These are phyloP conservation scores for Candida easanensis DNA, from an alignment of 805 yeast species.

Conservation along the genomic window DNA sequence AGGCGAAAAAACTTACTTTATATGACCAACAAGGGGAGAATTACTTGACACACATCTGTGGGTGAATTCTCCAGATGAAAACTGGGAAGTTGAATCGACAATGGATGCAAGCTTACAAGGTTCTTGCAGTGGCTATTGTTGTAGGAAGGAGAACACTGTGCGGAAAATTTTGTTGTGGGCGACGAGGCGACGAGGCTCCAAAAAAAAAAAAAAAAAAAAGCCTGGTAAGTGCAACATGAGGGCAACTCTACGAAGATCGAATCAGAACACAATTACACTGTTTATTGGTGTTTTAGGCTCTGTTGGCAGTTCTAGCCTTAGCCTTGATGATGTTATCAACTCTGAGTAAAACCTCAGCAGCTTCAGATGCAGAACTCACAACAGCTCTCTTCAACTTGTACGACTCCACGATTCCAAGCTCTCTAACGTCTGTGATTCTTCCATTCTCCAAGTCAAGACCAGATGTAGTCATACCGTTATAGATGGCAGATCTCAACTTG, in stretches of 20 bases:
- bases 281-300: conserved; percentile 39
- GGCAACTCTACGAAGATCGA: background rate
- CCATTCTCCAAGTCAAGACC: conserved; percentile 90
- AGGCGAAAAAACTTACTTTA: background rate
- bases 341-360: conserved; percentile 91
- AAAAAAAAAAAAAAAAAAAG: too few species aligned
- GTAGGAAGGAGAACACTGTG: too few species aligned
- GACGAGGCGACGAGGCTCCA: too few species aligned
- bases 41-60: background rate
- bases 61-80: background rate
- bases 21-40: background rate
- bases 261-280: background rate
- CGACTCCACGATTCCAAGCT: conserved; percentile 88
- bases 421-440: conserved; percentile 88
- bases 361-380: conserved; percentile 94
- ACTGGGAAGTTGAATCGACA: too few species aligned
- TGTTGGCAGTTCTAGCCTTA: conserved; percentile 94
- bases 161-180: background rate
- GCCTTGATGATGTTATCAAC: conserved; percentile 97
- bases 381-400: conserved; percentile 91
- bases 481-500: conserved; percentile 77
- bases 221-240: background rate
- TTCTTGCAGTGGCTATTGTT: too few species aligned
- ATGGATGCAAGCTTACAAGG: too few species aligned
- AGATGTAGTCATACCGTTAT: conserved; percentile 86